phyloP scores from a whole-genome alignment of 2,329 filamentous ascomycete species.

The Nemania abortiva region DNA sequence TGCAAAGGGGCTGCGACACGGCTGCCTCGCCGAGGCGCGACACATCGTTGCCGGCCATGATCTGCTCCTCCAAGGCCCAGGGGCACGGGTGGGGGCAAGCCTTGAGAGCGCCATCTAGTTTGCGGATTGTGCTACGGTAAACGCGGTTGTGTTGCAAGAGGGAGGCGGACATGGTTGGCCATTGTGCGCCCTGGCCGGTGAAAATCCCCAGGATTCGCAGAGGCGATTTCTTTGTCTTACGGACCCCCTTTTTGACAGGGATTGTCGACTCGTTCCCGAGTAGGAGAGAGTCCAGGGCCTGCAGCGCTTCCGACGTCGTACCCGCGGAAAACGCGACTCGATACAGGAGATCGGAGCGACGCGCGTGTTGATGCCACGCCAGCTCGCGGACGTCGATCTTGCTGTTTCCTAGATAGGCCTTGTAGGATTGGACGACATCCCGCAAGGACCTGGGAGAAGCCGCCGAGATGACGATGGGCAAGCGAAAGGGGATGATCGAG shows the following conservation, averaged over 20 bases:
- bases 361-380: constrained; percentile 51
- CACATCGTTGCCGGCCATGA: constrained; percentile 45
- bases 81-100: constrained; percentile 43
- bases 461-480: constrained; percentile 57
- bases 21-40: constrained; percentile 55
- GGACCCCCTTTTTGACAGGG: constrained; percentile 35
- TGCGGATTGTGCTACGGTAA: constrained; percentile 52
- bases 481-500: constrained; percentile 26
- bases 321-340: constrained; percentile 48
- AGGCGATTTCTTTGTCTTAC: constrained; percentile 38
- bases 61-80: constrained; percentile 54
- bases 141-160: constrained; percentile 48
- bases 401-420: constrained; percentile 48
- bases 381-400: constrained; percentile 42
- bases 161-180: constrained; percentile 52
- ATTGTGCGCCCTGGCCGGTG: constrained; percentile 55
- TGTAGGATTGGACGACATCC: constrained; percentile 46
- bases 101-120: constrained; percentile 50
- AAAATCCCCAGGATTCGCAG: constrained; percentile 52
- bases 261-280: constrained; percentile 36
- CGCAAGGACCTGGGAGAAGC: constrained; percentile 53
- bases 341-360: constrained; percentile 51
- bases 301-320: constrained; percentile 43
- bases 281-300: constrained; percentile 46
- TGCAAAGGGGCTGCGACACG: constrained; percentile 65